Evolutionary conservation across 1,139 yeast species (phyloP).

Genomic region (Sugiyamaella novakii): DNA sequence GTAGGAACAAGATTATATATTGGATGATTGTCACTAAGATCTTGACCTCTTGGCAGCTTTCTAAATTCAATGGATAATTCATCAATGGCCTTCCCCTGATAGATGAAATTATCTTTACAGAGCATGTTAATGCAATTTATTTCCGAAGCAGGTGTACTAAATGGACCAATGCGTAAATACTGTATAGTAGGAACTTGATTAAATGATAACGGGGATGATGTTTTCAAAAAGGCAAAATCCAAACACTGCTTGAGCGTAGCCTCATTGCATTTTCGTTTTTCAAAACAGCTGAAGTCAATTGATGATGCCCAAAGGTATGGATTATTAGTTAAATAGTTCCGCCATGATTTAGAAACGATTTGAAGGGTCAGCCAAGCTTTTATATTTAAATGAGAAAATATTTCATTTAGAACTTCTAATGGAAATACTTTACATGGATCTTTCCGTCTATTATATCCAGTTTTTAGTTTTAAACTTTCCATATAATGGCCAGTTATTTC

Average conservation of each 20-base stretch:
- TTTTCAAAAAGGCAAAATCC: neutral
- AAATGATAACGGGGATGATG: neutral
- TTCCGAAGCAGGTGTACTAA: neutral
- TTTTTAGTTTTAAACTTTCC: neutral
- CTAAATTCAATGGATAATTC: neutral
- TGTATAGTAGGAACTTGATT: neutral
- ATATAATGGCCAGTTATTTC: neutral
- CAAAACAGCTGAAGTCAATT: neutral
- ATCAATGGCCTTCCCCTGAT: neutral
- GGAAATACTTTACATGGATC: slow-evolving; percentile 1
- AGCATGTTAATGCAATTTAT: neutral
- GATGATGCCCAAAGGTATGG: slow-evolving; percentile 7
- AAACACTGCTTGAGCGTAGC: neutral
- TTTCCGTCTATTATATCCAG: neutral
- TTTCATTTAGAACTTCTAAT: neutral
- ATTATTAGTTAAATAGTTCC: neutral
- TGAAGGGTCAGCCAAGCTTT: neutral
- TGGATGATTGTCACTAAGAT: neutral
- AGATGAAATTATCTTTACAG: neutral
- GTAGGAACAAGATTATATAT: neutral
- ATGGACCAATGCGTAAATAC: neutral
- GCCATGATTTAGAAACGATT: slow-evolving; percentile 1
- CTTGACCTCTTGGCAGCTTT: neutral
- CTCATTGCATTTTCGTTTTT: neutral
- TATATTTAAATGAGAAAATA: slow-evolving; percentile 1